A percentile compares a stretch with the other conserved stretches of the same genome.
Conservation (phyloP, 805 yeast genomes). For the Torulaspora microellipsoides region DNA sequence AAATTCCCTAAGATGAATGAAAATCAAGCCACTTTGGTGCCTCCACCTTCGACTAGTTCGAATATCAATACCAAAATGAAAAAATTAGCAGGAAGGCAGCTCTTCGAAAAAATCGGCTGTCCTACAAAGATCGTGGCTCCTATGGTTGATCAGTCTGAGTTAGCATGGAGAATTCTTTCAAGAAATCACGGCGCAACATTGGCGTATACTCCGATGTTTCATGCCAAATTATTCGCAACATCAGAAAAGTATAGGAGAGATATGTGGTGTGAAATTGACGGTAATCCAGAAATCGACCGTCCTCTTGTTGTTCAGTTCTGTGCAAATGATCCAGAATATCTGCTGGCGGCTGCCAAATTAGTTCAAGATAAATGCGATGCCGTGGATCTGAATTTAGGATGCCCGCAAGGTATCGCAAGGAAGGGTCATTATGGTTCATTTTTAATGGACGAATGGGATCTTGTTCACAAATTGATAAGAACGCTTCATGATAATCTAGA, state of each 20-base stretch:
- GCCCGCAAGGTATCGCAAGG: constrained; percentile 96
- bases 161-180: constrained; percentile 90
- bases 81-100: constrained; percentile 53
- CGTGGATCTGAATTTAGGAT: constrained; percentile 90
- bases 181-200: constrained; percentile 87
- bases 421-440: constrained; percentile 96
- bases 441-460: constrained; percentile 94
- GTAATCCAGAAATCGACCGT: constrained; percentile 61
- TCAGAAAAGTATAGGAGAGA: constrained; percentile 73
- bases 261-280: constrained; percentile 72
- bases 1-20: constrained; percentile 7
- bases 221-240: constrained; percentile 84
- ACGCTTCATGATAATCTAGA: constrained; percentile 69
- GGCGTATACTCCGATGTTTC: constrained; percentile 96
- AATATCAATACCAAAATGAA: not conserved
- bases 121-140: constrained; percentile 94
- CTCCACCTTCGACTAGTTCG: not conserved
- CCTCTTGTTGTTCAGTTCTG: constrained; percentile 94
- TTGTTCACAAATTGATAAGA: constrained; percentile 65
- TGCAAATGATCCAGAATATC: constrained; percentile 87
- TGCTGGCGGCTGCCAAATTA: constrained; percentile 72
- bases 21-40: not conserved
- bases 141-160: constrained; percentile 95
- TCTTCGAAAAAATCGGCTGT: constrained; percentile 61
- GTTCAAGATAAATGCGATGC: constrained; percentile 90